phyloP scores from a whole-genome alignment of 768 basidiomycete genomes.

The Tulasnella calospora region DNA sequence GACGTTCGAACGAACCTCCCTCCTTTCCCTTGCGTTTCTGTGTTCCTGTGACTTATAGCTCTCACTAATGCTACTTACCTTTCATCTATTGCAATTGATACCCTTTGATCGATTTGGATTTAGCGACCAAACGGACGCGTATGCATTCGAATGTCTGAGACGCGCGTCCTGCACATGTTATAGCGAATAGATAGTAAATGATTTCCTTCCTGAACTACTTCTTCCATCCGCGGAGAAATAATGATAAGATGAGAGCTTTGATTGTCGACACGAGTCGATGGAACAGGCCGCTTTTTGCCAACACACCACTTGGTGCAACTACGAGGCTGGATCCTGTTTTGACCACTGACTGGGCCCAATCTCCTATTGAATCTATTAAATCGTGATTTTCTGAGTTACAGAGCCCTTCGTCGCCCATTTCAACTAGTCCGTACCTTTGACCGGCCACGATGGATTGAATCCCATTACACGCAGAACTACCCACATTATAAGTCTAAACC shows the following conservation, averaged over 20 bases:
- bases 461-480: background rate
- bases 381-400: background rate
- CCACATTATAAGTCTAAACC: background rate
- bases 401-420: background rate
- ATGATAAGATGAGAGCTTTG: background rate
- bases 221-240: background rate
- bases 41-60: background rate
- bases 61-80: background rate
- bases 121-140: background rate
- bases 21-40: background rate
- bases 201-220: background rate
- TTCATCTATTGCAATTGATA: background rate
- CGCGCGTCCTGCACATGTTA: background rate
- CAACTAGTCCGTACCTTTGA: background rate
- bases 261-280: background rate
- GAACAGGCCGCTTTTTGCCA: background rate
- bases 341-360: background rate
- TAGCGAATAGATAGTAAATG: background rate
- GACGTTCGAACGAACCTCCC: background rate
- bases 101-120: background rate
- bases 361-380: background rate
- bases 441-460: background rate
- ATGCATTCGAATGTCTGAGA: background rate
- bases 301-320: background rate
- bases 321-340: background rate